Conservation (phyloP, 352 stramenopile genomes). For the Phytopythium chamaehyphon region DNA sequence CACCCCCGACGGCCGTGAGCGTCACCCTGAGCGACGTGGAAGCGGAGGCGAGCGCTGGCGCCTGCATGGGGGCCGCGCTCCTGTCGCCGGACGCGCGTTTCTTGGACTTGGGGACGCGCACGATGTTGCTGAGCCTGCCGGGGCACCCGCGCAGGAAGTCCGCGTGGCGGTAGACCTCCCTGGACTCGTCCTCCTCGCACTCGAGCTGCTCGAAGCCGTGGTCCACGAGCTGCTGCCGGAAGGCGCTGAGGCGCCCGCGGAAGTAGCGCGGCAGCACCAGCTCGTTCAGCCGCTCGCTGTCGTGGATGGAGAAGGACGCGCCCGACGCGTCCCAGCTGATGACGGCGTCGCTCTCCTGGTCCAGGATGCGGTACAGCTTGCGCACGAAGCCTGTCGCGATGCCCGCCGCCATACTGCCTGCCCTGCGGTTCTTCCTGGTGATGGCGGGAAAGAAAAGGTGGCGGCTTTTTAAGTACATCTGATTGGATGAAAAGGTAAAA, state of each 20-base stretch:
- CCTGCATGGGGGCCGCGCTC: slow-evolving; percentile 6
- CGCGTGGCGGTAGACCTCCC: slow-evolving; percentile 49
- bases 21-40: slow-evolving; percentile 40
- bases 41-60: not conserved
- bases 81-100: slow-evolving; percentile 5
- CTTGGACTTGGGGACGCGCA: slow-evolving; percentile 40
- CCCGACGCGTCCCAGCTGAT: slow-evolving; percentile 53
- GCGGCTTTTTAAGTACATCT: not conserved
- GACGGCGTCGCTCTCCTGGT: slow-evolving; percentile 60
- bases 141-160: slow-evolving; percentile 55
- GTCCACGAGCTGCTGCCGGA: slow-evolving; percentile 74
- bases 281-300: slow-evolving; percentile 54
- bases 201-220: slow-evolving; percentile 65
- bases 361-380: slow-evolving; percentile 80
- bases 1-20: slow-evolving; percentile 18
- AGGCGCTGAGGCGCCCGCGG: slow-evolving; percentile 56
- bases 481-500: slow-evolving; percentile 3
- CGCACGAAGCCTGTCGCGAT: slow-evolving; percentile 78
- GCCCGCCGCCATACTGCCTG: slow-evolving; percentile 33
- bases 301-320: slow-evolving; percentile 65
- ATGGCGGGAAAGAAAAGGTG: no score
- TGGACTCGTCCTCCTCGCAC: slow-evolving; percentile 47
- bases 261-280: slow-evolving; percentile 65
- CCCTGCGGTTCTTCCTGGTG: no score
- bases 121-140: slow-evolving; percentile 50